A percentile compares a stretch with the other conserved stretches of the same genome.
phyloP scores from a whole-genome alignment of 345 rosid genomes.

The Populus euphratica region DNA sequence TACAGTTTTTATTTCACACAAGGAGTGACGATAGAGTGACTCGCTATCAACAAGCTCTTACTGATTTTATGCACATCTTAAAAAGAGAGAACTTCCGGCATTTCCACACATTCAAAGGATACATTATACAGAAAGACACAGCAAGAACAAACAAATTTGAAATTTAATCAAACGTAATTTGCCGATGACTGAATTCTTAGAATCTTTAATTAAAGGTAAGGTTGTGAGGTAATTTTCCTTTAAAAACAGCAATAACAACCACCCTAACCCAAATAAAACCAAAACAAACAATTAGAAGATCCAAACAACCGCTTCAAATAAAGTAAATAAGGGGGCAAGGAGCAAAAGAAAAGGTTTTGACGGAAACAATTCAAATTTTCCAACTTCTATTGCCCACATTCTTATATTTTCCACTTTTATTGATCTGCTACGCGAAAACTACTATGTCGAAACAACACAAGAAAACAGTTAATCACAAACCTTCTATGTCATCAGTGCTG shows the following conservation, averaged over 20 bases:
- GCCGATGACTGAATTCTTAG: neutral
- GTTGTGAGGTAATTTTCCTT: constrained; percentile 9
- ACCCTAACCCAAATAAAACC: neutral
- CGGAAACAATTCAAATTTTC: neutral
- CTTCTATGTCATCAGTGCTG: constrained; percentile 8
- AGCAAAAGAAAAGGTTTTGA: neutral
- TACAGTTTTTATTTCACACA: no score
- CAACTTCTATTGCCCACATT: neutral
- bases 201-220: neutral
- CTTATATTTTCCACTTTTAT: neutral
- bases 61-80: no score
- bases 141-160: neutral
- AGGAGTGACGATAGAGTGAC: no score
- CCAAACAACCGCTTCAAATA: neutral
- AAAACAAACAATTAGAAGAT: neutral
- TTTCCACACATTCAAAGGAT: neutral
- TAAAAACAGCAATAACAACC: neutral
- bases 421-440: constrained; percentile 8
- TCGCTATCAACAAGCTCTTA: no score
- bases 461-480: constrained; percentile 4
- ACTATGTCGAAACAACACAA: neutral
- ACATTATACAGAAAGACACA: neutral
- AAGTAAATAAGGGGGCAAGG: neutral
- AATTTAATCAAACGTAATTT: neutral
- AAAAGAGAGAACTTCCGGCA: neutral